Conservation (phyloP, 2,329 filamentous ascomycete genomes). For the Penicillium nordicum region DNA sequence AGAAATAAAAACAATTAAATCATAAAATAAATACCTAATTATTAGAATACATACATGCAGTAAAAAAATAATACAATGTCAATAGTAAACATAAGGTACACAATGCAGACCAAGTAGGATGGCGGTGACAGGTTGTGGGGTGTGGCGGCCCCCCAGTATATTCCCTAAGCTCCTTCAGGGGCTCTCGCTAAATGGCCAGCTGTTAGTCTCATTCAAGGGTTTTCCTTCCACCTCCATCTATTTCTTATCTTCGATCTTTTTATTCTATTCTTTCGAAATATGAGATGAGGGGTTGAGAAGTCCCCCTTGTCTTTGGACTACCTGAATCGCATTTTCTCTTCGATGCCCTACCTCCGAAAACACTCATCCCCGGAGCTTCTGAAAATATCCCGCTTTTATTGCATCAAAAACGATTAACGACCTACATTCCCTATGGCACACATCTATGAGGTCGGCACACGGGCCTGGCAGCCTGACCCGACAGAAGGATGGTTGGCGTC, state of each 20-base stretch:
- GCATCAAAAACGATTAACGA: slow-evolving; percentile 5
- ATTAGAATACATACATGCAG: not conserved
- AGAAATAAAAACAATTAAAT: too few species aligned
- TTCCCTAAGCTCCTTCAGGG: slow-evolving; percentile 27
- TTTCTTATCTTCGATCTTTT: slow-evolving; percentile 13
- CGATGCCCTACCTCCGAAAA: slow-evolving; percentile 3
- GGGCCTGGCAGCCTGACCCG: slow-evolving; percentile 96
- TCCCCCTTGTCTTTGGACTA: slow-evolving; percentile 26
- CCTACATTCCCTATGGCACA: slow-evolving; percentile 66
- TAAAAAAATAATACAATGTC: not conserved
- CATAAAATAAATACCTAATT: not conserved
- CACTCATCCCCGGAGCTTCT: slow-evolving; percentile 7
- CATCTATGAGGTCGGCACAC: slow-evolving; percentile 91
- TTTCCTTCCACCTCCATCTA: slow-evolving; percentile 10
- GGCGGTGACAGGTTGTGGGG: slow-evolving; percentile 28
- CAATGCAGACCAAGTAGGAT: slow-evolving; percentile 9
- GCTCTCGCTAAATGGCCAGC: slow-evolving; percentile 29
- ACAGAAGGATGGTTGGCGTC: slow-evolving; percentile 97
- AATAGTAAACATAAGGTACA: not conserved
- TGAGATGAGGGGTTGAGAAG: slow-evolving; percentile 26
- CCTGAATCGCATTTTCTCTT: slow-evolving; percentile 13
- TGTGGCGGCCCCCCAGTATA: slow-evolving; percentile 25
- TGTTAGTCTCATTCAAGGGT: slow-evolving; percentile 19
- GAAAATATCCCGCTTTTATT: slow-evolving; percentile 11
- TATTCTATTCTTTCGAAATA: slow-evolving; percentile 22